These are phyloP conservation scores for Pleurotus tuber-regium DNA, from an alignment of 768 basidiomycete species.

Conservation along the genomic window DNA sequence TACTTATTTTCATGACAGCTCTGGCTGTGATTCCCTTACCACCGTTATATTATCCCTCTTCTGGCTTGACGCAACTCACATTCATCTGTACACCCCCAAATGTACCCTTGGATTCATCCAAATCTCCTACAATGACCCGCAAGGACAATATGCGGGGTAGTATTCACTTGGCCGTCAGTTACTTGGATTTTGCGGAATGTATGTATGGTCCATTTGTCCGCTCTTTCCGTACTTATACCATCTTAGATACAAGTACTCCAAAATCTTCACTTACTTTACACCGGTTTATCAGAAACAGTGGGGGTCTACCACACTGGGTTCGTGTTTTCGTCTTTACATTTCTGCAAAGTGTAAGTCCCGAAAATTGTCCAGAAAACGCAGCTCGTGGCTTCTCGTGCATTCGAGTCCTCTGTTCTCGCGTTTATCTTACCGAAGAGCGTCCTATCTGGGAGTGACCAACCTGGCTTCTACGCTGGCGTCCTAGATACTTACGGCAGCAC, in stretches of 20 bases:
- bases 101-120: constrained; percentile 16
- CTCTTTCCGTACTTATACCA: not conserved
- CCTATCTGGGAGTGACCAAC: constrained; percentile 26
- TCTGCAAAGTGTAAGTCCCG: constrained; percentile 1
- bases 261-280: constrained; percentile 38
- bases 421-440: constrained; percentile 38
- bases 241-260: constrained; percentile 33
- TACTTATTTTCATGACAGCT: constrained; percentile 25
- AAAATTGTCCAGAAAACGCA: constrained; percentile 27
- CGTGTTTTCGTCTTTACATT: constrained; percentile 1
- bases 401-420: constrained; percentile 42
- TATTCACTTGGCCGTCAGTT: constrained; percentile 50
- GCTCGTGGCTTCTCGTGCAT: constrained; percentile 34
- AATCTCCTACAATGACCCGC: constrained; percentile 13
- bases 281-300: constrained; percentile 22
- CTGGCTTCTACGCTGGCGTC: constrained; percentile 44
- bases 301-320: constrained; percentile 37
- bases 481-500: constrained; percentile 43
- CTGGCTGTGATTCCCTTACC: constrained; percentile 42
- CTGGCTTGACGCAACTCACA: constrained; percentile 38
- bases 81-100: constrained; percentile 43
- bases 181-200: constrained; percentile 66
- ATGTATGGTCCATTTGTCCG: constrained; percentile 19
- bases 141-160: constrained; percentile 22
- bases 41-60: constrained; percentile 36